phyloP scores from a whole-genome alignment of 2,329 filamentous ascomycete genomes.

The Aquanectria penicillioides region DNA sequence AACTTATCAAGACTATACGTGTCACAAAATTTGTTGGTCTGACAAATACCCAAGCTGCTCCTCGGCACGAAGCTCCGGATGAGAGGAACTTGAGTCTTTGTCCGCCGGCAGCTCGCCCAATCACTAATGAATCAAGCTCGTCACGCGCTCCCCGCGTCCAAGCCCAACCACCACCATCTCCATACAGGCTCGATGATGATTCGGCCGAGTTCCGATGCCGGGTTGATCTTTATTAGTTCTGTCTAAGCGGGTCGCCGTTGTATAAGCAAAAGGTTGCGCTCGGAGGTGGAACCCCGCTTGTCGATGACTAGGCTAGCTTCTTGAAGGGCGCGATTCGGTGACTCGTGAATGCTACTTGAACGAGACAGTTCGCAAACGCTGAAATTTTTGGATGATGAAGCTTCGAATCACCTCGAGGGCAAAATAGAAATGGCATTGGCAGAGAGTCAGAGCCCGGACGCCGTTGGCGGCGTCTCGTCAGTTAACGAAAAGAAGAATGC shows the following conservation, averaged over 20 bases:
- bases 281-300: slow-evolving; percentile 21
- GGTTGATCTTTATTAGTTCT: slow-evolving; percentile 13
- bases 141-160: slow-evolving; percentile 2
- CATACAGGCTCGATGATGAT: slow-evolving; percentile 1
- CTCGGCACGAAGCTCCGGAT: background rate
- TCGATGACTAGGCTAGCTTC: background rate
- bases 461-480: too few species aligned
- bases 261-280: background rate
- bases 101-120: background rate
- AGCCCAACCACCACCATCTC: background rate
- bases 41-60: too few species aligned
- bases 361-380: background rate
- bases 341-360: slow-evolving; percentile 11
- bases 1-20: too few species aligned
- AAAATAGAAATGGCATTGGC: background rate
- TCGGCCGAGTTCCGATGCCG: slow-evolving; percentile 16
- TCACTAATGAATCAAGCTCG: background rate
- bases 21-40: too few species aligned
- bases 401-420: background rate
- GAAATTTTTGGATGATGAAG: background rate
- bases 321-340: slow-evolving; percentile 12
- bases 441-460: background rate
- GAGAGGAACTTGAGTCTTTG: background rate
- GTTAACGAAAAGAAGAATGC: background rate
- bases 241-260: background rate